Evolutionary conservation across 2,329 filamentous ascomycete genomes (phyloP), one percentile per base, ranked within the genome.

Genomic region (Stemphylium vesicarium): DNA sequence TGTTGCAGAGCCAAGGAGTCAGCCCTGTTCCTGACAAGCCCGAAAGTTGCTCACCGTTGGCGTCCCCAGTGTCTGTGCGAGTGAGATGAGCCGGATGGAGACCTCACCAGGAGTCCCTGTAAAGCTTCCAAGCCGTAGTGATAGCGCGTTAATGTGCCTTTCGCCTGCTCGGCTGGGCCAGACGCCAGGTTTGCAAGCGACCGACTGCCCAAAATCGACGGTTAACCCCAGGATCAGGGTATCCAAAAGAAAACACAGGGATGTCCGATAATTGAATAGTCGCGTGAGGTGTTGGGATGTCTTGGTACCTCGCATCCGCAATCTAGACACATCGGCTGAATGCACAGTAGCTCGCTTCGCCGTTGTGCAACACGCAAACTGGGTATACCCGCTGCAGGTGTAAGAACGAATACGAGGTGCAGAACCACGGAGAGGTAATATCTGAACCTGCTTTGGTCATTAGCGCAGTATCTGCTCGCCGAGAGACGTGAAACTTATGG

Each of bases 401-500:
- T 18, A 41, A 49, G 35, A 31, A 38, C 18, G 31, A 22, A 59
- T 50, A 62, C 59, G 53, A 56, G 36, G 15, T 13, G 13, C 15
- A 31, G 36, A 42, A 20, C n/a, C n/a, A n/a, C 47, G 22, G 33
- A 6, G 7, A 24, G 7, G 31, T 13, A n/a, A 33, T 15, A 16
- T 42, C 12, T 13, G 15, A 9, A 33, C 37, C 48, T 60, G 36
- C 13, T 16, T 16, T 18, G 5, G 53, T 72, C 64, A 72, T 73
- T 64, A 73, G 64, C 54, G 68, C 64, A 71, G 66, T 15, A 71
- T 41, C 18, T 47, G 45, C 36, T 60, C 46, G 37, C 55, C 15
- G 4, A 46, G 6, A 18, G 11, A 49, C 31, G 67, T 60, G 50
- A 45, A 10, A 79, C 78, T 75, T 78, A 80, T 79, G 66, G 73